Percentiles rank a stretch among this genome's conserved stretches.
Conservation (phyloP, 1,139 yeast species). For the Saccharomyces pastorianus region DNA sequence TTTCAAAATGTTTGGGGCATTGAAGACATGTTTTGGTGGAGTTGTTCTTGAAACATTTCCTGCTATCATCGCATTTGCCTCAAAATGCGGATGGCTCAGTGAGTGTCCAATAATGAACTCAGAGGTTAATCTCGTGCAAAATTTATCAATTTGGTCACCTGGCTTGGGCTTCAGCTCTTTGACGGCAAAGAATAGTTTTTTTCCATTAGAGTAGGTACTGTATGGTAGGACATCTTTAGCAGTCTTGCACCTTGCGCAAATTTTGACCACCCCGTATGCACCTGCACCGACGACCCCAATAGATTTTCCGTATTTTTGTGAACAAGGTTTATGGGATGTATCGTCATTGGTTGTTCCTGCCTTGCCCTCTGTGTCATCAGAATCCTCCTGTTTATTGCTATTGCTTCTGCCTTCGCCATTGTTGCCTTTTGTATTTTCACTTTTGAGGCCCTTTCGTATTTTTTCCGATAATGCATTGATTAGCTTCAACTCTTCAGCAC, state of each 20-base stretch:
- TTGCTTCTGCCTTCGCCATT: conserved; percentile 9
- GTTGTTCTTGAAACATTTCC: neutral
- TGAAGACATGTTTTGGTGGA: conserved; percentile 5
- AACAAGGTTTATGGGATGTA: conserved; percentile 21
- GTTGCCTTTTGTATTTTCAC: conserved; percentile 14
- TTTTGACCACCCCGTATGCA: conserved; percentile 59
- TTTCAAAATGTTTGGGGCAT: conserved; percentile 54
- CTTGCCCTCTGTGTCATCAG: conserved; percentile 4
- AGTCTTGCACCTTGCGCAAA: conserved; percentile 37
- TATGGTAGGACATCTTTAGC: conserved; percentile 26
- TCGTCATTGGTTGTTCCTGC: conserved; percentile 10
- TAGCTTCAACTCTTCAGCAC: conserved; percentile 45
- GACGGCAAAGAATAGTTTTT: conserved; percentile 50
- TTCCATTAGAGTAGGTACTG: conserved; percentile 22
- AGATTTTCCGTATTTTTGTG: conserved; percentile 52
- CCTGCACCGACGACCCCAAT: conserved; percentile 62
- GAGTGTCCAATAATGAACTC: conserved; percentile 73
- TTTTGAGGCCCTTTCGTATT: conserved; percentile 25
- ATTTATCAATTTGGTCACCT: conserved; percentile 48
- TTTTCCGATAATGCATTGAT: conserved; percentile 44
- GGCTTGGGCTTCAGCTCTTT: conserved; percentile 52
- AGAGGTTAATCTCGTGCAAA: conserved; percentile 60
- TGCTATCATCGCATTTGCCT: conserved; percentile 3
- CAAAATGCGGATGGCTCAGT: conserved; percentile 38
- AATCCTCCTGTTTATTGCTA: conserved; percentile 7